Conservation (phyloP, 176 grass and related monocot species). For the Phoenix roebelenii region DNA sequence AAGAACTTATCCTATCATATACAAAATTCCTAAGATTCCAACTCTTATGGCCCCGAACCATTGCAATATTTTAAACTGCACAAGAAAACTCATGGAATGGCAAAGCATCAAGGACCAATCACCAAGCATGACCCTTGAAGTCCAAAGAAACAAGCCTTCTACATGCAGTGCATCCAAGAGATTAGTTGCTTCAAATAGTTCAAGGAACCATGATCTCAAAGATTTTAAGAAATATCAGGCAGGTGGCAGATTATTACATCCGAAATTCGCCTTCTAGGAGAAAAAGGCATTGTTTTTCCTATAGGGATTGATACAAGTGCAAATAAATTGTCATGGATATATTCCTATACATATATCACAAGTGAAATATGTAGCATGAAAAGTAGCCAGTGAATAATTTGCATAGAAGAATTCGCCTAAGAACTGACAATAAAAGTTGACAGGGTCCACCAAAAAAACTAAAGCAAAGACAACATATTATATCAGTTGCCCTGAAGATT, state of each 20-base stretch:
- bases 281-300: neutral
- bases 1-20: slow-evolving; percentile 8
- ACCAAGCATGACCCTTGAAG: neutral
- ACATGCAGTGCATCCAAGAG: neutral
- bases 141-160: neutral
- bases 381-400: slow-evolving; percentile 12
- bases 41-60: neutral
- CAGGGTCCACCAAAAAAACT: slow-evolving; percentile 23
- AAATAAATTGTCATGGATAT: neutral
- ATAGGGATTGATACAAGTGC: neutral
- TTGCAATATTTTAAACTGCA: too few relatives aligned
- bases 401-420: slow-evolving; percentile 15
- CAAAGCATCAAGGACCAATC: neutral
- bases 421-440: slow-evolving; percentile 10
- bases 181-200: neutral
- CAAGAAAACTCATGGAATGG: too few relatives aligned
- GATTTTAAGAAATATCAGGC: neutral
- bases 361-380: neutral
- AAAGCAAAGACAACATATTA: slow-evolving; percentile 23
- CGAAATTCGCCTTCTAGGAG: neutral
- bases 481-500: slow-evolving; percentile 51
- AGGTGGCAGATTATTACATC: neutral
- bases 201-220: neutral
- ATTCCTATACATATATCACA: neutral
- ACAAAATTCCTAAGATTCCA: slow-evolving; percentile 12